Evolutionary conservation across 2,329 filamentous ascomycete species (phyloP).

Genomic region (Cercospora sp.): DNA sequence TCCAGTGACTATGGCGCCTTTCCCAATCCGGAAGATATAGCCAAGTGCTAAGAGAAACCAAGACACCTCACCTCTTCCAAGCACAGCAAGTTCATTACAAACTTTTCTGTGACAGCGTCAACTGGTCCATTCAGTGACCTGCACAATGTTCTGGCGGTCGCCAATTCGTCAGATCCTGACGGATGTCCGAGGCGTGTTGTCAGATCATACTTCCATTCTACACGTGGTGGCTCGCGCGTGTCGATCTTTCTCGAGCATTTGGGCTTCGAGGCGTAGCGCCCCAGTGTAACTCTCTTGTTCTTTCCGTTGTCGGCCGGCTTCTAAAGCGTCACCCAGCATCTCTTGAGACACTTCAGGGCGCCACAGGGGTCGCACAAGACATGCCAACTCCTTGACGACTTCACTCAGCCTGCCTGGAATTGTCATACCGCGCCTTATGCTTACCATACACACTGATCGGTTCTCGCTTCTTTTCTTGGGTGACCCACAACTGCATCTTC

Average conservation of each 20-base stretch:
- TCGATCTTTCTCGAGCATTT: background rate
- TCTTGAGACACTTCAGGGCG: constrained; percentile 5
- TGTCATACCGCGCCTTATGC: constrained; percentile 1
- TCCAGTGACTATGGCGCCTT: constrained; percentile 21
- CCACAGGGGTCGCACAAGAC: constrained; percentile 9
- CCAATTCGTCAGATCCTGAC: constrained; percentile 3
- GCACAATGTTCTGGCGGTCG: background rate
- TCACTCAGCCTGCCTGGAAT: constrained; percentile 3
- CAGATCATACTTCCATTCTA: background rate
- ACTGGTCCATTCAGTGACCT: background rate
- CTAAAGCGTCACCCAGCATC: background rate
- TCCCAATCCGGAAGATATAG: constrained; percentile 27
- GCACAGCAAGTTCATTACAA: background rate
- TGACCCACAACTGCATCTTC: background rate
- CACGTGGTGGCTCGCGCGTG: background rate
- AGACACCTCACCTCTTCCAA: constrained; percentile 8
- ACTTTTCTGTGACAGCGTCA: background rate
- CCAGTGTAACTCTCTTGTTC: background rate
- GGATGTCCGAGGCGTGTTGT: constrained; percentile 2
- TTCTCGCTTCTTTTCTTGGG: constrained; percentile 5
- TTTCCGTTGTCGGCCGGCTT: background rate
- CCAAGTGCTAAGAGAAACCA: constrained; percentile 20
- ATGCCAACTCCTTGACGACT: constrained; percentile 1
- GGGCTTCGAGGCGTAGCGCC: background rate
- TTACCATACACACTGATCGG: background rate